These are phyloP conservation scores for Pichia heedii DNA, from an alignment of 805 yeast species.

Conservation along the genomic window DNA sequence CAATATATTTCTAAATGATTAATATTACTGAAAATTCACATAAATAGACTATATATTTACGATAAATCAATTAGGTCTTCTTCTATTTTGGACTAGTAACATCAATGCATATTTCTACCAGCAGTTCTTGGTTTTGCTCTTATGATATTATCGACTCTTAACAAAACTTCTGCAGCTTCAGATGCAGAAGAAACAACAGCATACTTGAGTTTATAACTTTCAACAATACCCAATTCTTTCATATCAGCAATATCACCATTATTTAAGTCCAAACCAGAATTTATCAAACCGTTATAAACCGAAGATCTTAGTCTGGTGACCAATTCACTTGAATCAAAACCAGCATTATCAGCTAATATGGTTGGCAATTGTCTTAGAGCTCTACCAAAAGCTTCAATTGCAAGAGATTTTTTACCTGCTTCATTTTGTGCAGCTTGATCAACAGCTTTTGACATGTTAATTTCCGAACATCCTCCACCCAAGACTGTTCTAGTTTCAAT, in stretches of 20 bases:
- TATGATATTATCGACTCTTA: conserved; percentile 94
- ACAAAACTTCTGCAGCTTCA: conserved; percentile 95
- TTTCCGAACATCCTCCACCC: conserved; percentile 90
- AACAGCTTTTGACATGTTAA: conserved; percentile 95
- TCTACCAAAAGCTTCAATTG: conserved; percentile 88
- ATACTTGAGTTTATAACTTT: conserved; percentile 81
- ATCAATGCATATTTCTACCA: conserved; percentile 46
- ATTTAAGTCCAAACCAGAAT: conserved; percentile 85
- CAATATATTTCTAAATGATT: no score
- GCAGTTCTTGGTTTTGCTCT: conserved; percentile 98
- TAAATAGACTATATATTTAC: no score
- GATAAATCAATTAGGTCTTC: no score
- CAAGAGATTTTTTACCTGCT: conserved; percentile 87
- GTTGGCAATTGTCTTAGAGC: conserved; percentile 94
- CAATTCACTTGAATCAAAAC: conserved; percentile 86
- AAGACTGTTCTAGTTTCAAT: conserved; percentile 83
- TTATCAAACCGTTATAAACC: conserved; percentile 83
- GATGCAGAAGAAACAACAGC: conserved; percentile 93
- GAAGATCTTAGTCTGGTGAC: conserved; percentile 86
- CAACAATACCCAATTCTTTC: conserved; percentile 89
- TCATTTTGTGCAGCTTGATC: conserved; percentile 87
- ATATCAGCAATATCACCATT: conserved; percentile 84
- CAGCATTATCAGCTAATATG: conserved; percentile 94
- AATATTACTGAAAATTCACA: no score
- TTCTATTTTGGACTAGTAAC: neutral